Evolutionary conservation across 306 rosid species (phyloP).

Genomic region (Vigna hirtella): DNA sequence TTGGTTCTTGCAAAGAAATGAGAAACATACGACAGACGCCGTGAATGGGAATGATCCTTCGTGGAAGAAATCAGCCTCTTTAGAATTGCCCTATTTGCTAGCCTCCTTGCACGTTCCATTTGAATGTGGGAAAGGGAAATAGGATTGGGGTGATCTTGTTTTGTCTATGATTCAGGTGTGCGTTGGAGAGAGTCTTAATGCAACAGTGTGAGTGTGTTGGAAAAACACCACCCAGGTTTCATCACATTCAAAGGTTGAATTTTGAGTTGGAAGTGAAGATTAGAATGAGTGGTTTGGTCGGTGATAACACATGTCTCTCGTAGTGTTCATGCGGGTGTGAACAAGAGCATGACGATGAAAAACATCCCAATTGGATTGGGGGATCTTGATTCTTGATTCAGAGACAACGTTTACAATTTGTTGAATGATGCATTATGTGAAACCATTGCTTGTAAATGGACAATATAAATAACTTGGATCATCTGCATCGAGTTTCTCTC

Average conservation of each 20-base stretch:
- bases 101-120: conserved; percentile 94
- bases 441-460: neutral
- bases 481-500: no score
- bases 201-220: conserved; percentile 5
- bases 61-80: conserved; percentile 73
- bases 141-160: no score
- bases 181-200: neutral
- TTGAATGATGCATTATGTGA: neutral
- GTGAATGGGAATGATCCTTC: conserved; percentile 65
- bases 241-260: neutral
- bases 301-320: no score
- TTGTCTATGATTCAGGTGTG: neutral
- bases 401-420: no score
- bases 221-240: conserved; percentile 4
- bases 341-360: no score
- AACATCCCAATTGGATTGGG: neutral
- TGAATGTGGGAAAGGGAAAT: neutral
- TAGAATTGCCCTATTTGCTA: conserved; percentile 82
- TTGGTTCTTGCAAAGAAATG: conserved; percentile 52
- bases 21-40: conserved; percentile 71
- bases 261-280: neutral
- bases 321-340: no score
- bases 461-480: no score
- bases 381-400: neutral
- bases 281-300: no score